A percentile compares a stretch with the other conserved stretches of the same genome.
Conservation (phyloP, 2,329 filamentous ascomycete genomes). For the Cyclaneusma minus region DNA sequence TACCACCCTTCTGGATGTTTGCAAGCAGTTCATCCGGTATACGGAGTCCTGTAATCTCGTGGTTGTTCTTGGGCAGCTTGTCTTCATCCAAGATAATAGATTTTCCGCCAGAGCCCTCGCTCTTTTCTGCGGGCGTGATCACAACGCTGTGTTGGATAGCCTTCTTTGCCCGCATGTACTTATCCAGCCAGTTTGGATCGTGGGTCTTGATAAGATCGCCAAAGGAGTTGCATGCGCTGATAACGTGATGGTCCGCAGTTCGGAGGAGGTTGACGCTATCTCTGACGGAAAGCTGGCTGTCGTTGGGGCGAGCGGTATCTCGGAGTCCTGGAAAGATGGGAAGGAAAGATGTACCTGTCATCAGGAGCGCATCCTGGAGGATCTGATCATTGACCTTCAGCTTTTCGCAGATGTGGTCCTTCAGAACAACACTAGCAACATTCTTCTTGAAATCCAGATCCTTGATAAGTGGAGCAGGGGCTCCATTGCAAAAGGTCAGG, state of each 20-base stretch:
- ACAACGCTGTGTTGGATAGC: conserved; percentile 78
- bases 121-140: conserved; percentile 53
- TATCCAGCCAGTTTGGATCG: conserved; percentile 65
- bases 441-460: conserved; percentile 53
- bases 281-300: conserved; percentile 39
- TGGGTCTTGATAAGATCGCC: conserved; percentile 62
- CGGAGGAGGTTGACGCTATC: conserved; percentile 69
- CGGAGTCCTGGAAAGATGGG: conserved; percentile 65
- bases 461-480: conserved; percentile 44
- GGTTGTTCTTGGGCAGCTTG: conserved; percentile 64
- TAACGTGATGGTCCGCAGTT: conserved; percentile 52
- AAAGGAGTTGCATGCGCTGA: conserved; percentile 59
- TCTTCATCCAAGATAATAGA: conserved; percentile 61
- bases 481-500: conserved; percentile 60
- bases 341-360: conserved; percentile 70
- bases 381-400: conserved; percentile 52
- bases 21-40: conserved; percentile 81
- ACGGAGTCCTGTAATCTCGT: conserved; percentile 80
- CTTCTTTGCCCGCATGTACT: conserved; percentile 74
- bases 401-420: conserved; percentile 53
- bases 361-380: conserved; percentile 71
- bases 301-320: conserved; percentile 38
- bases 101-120: too few species aligned
- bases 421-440: conserved; percentile 46
- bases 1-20: conserved; percentile 72